Conservation (phyloP, 2,329 filamentous ascomycete species). For the Colletotrichum agaves region DNA sequence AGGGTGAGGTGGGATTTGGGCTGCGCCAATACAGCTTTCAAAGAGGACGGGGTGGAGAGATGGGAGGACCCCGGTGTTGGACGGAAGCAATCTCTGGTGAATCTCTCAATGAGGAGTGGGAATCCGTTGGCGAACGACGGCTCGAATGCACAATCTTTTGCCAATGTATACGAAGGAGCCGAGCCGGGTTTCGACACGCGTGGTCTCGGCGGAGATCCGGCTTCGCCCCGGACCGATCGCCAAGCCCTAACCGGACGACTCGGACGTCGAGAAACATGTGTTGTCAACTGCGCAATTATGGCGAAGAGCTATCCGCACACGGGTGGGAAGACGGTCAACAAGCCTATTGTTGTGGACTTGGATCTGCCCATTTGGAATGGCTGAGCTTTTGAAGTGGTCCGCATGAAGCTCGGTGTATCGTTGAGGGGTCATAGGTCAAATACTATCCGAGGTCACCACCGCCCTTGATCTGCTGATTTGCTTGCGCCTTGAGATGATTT, state of each 20-base stretch:
- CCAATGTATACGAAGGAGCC: no score
- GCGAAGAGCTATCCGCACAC: conserved; percentile 72
- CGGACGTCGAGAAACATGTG: conserved; percentile 74
- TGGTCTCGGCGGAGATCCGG: conserved; percentile 54
- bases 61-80: conserved; percentile 71
- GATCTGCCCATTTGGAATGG: conserved; percentile 70
- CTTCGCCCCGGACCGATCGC: conserved; percentile 54
- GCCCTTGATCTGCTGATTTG: no score
- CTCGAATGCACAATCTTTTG: not conserved
- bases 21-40: conserved; percentile 52
- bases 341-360: conserved; percentile 86
- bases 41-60: conserved; percentile 53
- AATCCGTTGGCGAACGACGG: conserved; percentile 59
- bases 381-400: not conserved
- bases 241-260: conserved; percentile 53
- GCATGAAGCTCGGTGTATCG: not conserved
- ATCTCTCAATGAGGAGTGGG: conserved; percentile 63
- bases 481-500: no score
- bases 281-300: conserved; percentile 84
- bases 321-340: conserved; percentile 74
- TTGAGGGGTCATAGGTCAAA: not conserved
- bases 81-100: conserved; percentile 71
- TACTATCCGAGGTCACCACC: not conserved
- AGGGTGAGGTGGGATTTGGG: conserved; percentile 69
- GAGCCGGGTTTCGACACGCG: conserved; percentile 45